Percentiles rank a stretch among this genome's conserved stretches.
Evolutionary conservation across 2,329 filamentous ascomycete species (phyloP).

Genomic region (Bipolaris zeicola): DNA sequence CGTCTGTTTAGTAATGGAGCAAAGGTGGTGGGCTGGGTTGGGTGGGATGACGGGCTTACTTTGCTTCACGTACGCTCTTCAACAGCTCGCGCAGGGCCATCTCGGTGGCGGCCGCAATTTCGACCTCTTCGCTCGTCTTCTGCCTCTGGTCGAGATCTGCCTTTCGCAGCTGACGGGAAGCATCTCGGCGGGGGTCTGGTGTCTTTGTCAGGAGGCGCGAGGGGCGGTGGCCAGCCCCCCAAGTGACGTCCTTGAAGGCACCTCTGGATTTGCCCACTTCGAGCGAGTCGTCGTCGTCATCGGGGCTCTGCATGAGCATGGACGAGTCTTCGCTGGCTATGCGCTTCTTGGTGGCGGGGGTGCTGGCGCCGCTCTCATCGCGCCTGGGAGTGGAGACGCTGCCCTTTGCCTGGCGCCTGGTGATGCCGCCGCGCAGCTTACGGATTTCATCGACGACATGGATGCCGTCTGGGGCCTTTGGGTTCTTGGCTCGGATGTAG

Average conservation of each 20-base stretch:
- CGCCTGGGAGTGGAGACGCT: constrained; percentile 58
- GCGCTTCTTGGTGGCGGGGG: constrained; percentile 30
- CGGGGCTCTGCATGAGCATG: constrained; percentile 32
- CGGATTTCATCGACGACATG: constrained; percentile 90
- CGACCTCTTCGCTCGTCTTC: constrained; percentile 70
- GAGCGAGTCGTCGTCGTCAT: constrained; percentile 24
- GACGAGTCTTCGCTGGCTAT: constrained; percentile 35
- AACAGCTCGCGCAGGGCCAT: constrained; percentile 83
- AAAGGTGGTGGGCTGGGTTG: not conserved
- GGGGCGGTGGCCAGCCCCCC: constrained; percentile 78
- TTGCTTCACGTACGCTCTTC: constrained; percentile 80
- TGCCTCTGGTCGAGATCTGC: constrained; percentile 68
- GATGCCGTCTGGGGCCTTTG: constrained; percentile 81
- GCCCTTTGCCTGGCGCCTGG: constrained; percentile 77
- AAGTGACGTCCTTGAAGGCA: constrained; percentile 67
- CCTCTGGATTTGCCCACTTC: constrained; percentile 41
- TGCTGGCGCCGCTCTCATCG: constrained; percentile 50
- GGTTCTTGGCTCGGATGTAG: constrained; percentile 92
- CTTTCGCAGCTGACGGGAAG: constrained; percentile 53
- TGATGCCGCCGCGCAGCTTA: constrained; percentile 82
- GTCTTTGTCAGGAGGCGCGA: constrained; percentile 54
- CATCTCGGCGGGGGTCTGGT: constrained; percentile 46
- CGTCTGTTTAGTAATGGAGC: not conserved
- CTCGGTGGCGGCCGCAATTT: constrained; percentile 83
- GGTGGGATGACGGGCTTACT: constrained; percentile 56